Base-by-base conservation (phyloP, 2,329 filamentous ascomycete species). In the Verticillium dahliae region DNA sequence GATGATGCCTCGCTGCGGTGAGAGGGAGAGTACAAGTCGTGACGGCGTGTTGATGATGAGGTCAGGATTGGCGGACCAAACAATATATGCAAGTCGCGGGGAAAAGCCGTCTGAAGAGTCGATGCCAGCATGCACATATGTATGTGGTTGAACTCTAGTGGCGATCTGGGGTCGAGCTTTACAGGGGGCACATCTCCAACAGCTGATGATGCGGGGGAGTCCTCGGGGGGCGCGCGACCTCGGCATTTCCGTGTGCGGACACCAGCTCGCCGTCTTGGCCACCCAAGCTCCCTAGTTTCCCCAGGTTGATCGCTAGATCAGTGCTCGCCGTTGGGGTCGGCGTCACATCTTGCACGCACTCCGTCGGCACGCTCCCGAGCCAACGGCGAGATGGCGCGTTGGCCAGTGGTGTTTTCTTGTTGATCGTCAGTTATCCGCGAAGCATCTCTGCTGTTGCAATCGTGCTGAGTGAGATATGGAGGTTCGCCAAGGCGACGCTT, bases 231-330 rank as follows among this genome's bases (percentile, higher is more conserved):
- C 33, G 11, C 59, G 41, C 60, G 62, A 63, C 72, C 72, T 72
- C 73, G 72, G 72, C 69, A 73, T 68, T 73, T 67, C 72, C 71
- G 55, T 60, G 58, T 73, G 68, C 60, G 70, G 72, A 62, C 68
- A 71, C 62, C 69, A 71, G 54, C 62, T 72, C 67, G 67, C 55
- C 45, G 45, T 52, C 6, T 52, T 45, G 18, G 45, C 45, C 45
- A 50, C 45, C 45, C 45, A 22, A 4, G 45, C 45, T 52, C 45
- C 45, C 45, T 22, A 52, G 45, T 18, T 18, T 18, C 39, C 35
- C 35, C 9, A 37, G 35, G 35, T 37, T 31, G 2, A 22, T 6
- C 39, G 6, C 39, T n/a, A n/a, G 15, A 18, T 45, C 39, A 14
- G 39, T 10, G 27, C 27, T 31, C 27, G 27, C 27, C 27, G 18